A percentile compares a stretch with the other conserved stretches of the same genome.
Evolutionary conservation across 148 eudicot species (phyloP).

Genomic region (Dianthus caryophyllus): DNA sequence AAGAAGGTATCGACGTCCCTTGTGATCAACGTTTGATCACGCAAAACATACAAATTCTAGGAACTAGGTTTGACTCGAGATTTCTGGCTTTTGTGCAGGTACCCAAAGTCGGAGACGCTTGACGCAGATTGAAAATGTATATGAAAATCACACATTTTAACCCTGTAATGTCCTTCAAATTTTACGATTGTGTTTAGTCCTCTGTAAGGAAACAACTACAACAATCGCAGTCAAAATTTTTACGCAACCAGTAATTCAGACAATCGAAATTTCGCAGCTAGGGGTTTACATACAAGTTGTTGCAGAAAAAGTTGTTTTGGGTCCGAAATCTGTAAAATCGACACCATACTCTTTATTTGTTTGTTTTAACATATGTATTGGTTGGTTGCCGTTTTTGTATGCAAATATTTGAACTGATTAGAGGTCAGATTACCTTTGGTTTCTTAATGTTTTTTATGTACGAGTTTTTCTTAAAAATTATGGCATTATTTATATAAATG

Average conservation of each 20-base stretch:
- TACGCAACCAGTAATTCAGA: conserved; percentile 8
- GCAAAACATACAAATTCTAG: not conserved
- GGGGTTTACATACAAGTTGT: conserved; percentile 22
- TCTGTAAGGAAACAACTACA: conserved; percentile 7
- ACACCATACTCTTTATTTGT: conserved; percentile 17
- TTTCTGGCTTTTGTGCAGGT: conserved; percentile 34
- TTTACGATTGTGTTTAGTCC: not conserved
- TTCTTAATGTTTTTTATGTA: too few relatives aligned
- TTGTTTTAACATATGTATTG: conserved; percentile 12
- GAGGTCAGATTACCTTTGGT: too few relatives aligned
- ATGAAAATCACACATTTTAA: conserved; percentile 23
- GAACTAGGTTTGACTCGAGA: not conserved
- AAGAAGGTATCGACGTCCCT: conserved; percentile 50
- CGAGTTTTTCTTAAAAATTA: too few relatives aligned
- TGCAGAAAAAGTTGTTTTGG: conserved; percentile 16
- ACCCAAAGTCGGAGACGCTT: conserved; percentile 42
- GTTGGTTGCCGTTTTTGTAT: conserved; percentile 29
- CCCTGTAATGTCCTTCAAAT: conserved; percentile 17
- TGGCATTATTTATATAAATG: too few relatives aligned
- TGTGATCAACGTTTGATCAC: not conserved
- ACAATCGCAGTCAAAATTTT: conserved; percentile 1
- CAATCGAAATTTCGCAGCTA: not conserved
- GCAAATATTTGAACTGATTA: conserved; percentile 12
- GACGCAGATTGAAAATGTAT: conserved; percentile 19
- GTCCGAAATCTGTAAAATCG: conserved; percentile 32